Evolutionary conservation across 1,284 basidiomycete genomes (phyloP).

Genomic region (Peniophora sp.): DNA sequence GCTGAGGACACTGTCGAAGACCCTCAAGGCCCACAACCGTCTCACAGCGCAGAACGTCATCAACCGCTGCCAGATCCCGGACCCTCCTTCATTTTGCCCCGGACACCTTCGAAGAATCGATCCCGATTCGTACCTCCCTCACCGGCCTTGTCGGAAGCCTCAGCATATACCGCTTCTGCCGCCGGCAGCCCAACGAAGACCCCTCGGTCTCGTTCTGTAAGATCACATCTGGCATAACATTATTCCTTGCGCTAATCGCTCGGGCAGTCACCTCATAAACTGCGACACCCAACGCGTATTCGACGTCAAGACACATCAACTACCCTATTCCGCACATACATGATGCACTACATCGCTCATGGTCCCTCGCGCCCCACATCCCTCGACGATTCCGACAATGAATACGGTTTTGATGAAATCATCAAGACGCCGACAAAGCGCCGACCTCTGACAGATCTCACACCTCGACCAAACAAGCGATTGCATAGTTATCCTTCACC

Average conservation of each 20-base stretch:
- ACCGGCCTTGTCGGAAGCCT: not conserved
- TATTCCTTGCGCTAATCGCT: not conserved
- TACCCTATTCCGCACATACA: conserved; percentile 63
- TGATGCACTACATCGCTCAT: conserved; percentile 71
- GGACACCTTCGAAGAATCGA: not conserved
- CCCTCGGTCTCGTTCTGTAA: conserved; percentile 1
- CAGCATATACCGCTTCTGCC: conserved; percentile 5
- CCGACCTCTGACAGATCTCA: conserved; percentile 6
- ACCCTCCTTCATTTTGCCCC: no score
- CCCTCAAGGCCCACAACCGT: no score
- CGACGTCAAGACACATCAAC: conserved; percentile 55
- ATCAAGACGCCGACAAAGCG: conserved; percentile 23
- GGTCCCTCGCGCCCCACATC: conserved; percentile 11
- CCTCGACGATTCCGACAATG: conserved; percentile 6
- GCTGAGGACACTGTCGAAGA: no score
- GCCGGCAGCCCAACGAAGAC: conserved; percentile 8
- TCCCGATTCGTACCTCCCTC: not conserved
- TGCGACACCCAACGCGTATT: conserved; percentile 63
- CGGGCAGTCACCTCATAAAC: conserved; percentile 33
- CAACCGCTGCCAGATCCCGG: no score
- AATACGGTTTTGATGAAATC: conserved; percentile 9
- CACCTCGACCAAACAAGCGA: conserved; percentile 12
- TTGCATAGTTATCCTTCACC: not conserved
- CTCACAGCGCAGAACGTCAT: no score
- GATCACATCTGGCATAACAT: conserved; percentile 6